A percentile compares a stretch with the other conserved stretches of the same genome.
phyloP scores from a whole-genome alignment of 768 basidiomycete genomes.

The Suillus paluster region DNA sequence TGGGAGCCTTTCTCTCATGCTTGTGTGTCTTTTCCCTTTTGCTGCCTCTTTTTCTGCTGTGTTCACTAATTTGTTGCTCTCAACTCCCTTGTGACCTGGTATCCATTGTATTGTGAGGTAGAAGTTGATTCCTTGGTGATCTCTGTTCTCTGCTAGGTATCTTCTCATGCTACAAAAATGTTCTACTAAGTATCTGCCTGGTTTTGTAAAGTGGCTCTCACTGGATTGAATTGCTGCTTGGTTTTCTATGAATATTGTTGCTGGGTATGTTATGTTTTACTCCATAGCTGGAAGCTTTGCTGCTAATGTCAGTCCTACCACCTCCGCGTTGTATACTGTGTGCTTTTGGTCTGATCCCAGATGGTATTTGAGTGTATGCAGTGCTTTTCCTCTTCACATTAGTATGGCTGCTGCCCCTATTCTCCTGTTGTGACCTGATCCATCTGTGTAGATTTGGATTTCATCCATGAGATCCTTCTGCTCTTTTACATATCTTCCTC shows the following conservation, averaged over 20 bases:
- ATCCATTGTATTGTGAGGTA: conserved; percentile 17
- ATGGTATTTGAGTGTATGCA: not conserved
- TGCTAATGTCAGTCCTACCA: conserved; percentile 17
- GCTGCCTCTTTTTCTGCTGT: conserved; percentile 24
- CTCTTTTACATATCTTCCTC: not conserved
- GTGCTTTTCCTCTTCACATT: not conserved
- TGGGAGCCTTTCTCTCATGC: conserved; percentile 34
- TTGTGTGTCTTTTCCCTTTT: conserved; percentile 8
- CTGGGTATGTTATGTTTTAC: not conserved
- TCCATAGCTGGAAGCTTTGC: not conserved
- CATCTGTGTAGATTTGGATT: not conserved
- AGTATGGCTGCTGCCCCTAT: conserved; percentile 6
- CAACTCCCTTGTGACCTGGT: conserved; percentile 19
- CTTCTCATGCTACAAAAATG: not conserved
- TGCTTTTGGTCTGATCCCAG: conserved; percentile 10
- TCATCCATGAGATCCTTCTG: not conserved
- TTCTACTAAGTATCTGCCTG: conserved; percentile 16
- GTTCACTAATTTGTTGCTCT: conserved; percentile 26
- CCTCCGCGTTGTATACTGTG: conserved; percentile 21
- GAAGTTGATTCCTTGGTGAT: not conserved
- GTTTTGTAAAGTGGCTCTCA: not conserved
- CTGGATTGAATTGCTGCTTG: conserved; percentile 13
- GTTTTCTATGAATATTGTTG: conserved; percentile 13
- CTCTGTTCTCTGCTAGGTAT: not conserved
- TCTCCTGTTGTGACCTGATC: not conserved